Conservation (phyloP, 139 green algal genomes). For the Helicosporidium sp. region DNA sequence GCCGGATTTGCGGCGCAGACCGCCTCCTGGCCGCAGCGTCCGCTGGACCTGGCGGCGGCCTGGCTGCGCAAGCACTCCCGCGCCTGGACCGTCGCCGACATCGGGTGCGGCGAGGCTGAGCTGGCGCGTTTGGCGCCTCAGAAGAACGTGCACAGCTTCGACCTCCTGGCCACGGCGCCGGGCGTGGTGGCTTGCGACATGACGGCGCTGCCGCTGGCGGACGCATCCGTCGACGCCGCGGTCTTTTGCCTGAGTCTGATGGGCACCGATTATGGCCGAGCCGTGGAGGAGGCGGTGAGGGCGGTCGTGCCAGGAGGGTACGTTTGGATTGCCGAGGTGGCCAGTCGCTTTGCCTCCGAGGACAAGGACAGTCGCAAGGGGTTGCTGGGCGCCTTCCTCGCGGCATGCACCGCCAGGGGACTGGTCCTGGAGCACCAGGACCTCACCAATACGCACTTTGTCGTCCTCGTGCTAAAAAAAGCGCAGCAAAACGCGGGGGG, state of each 20-base stretch:
- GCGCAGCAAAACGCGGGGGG: no score
- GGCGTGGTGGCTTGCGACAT: slow-evolving; percentile 86
- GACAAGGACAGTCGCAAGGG: no score
- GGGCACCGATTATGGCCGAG: slow-evolving; percentile 73
- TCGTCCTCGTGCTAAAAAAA: no score
- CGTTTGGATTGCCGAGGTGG: slow-evolving; percentile 89
- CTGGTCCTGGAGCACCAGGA: no score
- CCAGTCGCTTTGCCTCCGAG: no score
- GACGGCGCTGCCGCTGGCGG: slow-evolving; percentile 28
- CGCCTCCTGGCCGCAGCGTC: slow-evolving; percentile 59
- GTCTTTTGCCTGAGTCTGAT: slow-evolving; percentile 93
- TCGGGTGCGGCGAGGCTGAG: slow-evolving; percentile 81
- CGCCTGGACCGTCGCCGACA: slow-evolving; percentile 57
- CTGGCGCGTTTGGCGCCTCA: slow-evolving; percentile 40
- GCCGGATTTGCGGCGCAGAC: slow-evolving; percentile 63
- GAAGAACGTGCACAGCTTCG: slow-evolving; percentile 64
- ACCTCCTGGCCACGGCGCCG: slow-evolving; percentile 57
- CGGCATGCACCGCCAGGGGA: no score
- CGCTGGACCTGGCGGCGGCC: slow-evolving; percentile 48
- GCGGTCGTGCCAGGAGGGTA: slow-evolving; percentile 48
- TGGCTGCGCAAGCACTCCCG: slow-evolving; percentile 30
- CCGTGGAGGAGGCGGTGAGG: slow-evolving; percentile 61
- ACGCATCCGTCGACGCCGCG: slow-evolving; percentile 47
- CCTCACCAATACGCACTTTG: no score
- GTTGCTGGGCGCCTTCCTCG: no score